Evolutionary conservation across 495 filamentous ascomycete genomes (phyloP), one percentile per base, ranked within the genome.

Genomic region (Aspergillus heteromorphus): DNA sequence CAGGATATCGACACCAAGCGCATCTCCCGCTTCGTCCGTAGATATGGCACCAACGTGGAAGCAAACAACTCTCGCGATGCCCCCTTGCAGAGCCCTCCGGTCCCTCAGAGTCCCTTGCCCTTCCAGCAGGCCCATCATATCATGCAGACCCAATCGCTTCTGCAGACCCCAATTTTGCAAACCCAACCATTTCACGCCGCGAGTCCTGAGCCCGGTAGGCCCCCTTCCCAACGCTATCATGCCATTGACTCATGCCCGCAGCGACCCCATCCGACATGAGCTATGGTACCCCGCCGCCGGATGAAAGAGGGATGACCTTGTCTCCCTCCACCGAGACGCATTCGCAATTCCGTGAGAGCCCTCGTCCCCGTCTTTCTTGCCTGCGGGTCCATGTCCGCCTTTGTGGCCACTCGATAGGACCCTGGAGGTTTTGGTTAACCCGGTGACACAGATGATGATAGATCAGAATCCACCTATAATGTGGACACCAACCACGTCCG

Each of bases 261-360:
- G 72, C 58, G 41, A 74, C 72, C n/a, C 72, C 72, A 6, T 70
- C 72, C 31, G 72, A 74, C 50, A 74, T 74, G 68, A 70, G 67
- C 31, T 74, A 69, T 54, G 73, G 66, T 51, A 74, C 72, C 1
- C 72, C 72, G 3, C 65, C 69, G 45, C 70, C 67, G 6, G 70
- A 73, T 16, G 66, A 69, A 25, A 58, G 55, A 17, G 50, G 61
- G 4, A 65, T 66, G 18, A 67, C 70, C n/a, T 51, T 72, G n/a
- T 71, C 69, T 23, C 68, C 70, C 18, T 27, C 59, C 10, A 58
- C 66, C 43, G 71, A 74, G 9, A 56, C 66, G 13, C 60, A 64
- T 13, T 65, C 69, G 13, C 63, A 65, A 23, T 51, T 58, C 7
- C 63, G 71, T 55, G 64, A 74, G 49, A 60, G 64, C 51, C 54